Percentiles rank a stretch among this genome's conserved stretches.
phyloP scores from a whole-genome alignment of 2,329 filamentous ascomycete species.

The Pezizomycotina sp. region DNA sequence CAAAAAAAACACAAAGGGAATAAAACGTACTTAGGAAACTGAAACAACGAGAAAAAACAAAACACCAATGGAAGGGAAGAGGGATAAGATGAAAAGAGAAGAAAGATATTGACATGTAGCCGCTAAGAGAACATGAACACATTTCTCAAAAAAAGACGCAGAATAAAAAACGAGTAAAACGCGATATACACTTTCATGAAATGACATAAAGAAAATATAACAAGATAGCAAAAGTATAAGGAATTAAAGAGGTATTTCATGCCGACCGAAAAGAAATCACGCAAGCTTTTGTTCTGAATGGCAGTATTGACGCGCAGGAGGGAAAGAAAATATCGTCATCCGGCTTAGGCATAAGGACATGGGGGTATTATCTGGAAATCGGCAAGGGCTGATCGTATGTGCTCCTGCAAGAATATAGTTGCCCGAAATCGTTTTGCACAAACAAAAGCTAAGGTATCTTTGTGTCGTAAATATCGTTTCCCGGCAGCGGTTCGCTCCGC shows the following conservation, averaged over 20 bases:
- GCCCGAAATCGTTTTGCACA: background rate
- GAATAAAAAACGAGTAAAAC: background rate
- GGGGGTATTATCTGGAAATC: too few species aligned
- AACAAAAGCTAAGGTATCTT: background rate
- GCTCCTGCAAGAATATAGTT: too few species aligned
- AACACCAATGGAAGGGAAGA: conserved; percentile 3
- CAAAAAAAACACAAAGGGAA: conserved; percentile 5
- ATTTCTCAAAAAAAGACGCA: background rate
- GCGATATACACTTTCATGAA: background rate
- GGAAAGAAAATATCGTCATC: too few species aligned
- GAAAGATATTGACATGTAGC: too few species aligned
- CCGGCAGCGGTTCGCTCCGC: background rate
- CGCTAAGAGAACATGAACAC: too few species aligned
- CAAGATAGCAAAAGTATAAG: background rate
- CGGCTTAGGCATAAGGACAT: too few species aligned
- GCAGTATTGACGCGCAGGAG: too few species aligned
- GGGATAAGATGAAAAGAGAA: conserved; percentile 6
- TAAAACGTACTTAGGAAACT: conserved; percentile 5
- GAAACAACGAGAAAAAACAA: conserved; percentile 5
- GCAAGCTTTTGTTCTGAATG: too few species aligned
- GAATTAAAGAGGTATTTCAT: too few species aligned
- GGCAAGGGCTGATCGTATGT: too few species aligned
- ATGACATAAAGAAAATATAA: conserved; percentile 1
- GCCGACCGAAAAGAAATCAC: too few species aligned
- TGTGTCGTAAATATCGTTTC: conserved; percentile 1